Percentiles rank a stretch among this genome's conserved stretches.
phyloP scores from a whole-genome alignment of 2,329 filamentous ascomycete genomes.

The Scolecobasidium constrictum region DNA sequence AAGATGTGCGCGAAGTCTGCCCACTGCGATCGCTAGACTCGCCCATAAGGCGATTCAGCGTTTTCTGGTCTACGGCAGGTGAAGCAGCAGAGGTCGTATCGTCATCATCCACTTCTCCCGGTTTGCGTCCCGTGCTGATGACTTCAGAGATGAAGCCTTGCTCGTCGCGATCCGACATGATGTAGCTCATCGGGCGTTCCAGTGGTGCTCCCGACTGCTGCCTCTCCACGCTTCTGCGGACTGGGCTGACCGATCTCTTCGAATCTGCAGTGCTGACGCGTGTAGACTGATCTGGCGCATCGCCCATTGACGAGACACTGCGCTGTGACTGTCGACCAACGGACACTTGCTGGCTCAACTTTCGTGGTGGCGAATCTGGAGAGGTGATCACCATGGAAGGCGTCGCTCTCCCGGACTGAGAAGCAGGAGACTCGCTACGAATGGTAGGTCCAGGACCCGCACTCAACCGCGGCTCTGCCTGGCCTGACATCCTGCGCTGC shows the following conservation, averaged over 20 bases:
- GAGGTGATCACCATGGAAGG: neutral
- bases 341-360: neutral
- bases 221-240: neutral
- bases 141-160: slow-evolving; percentile 9
- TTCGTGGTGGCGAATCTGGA: neutral
- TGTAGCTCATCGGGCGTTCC: slow-evolving; percentile 19
- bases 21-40: neutral
- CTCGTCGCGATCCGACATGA: slow-evolving; percentile 15
- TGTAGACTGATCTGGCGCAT: slow-evolving; percentile 1
- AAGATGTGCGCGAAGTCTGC: neutral
- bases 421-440: no score
- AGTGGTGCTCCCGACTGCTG: neutral
- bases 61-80: neutral
- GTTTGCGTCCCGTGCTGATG: slow-evolving; percentile 8
- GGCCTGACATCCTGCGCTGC: no score
- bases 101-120: slow-evolving; percentile 2
- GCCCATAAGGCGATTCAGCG: neutral
- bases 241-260: slow-evolving; percentile 1
- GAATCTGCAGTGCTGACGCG: neutral
- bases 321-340: slow-evolving; percentile 1
- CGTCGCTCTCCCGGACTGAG: no score
- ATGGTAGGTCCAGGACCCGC: no score
- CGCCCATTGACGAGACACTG: slow-evolving; percentile 6
- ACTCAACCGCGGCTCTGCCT: no score
- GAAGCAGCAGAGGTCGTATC: neutral